These are phyloP conservation scores for Entomophthora muscae DNA, from an alignment of 371 early-diverging fungal species.

Conservation along the genomic window DNA sequence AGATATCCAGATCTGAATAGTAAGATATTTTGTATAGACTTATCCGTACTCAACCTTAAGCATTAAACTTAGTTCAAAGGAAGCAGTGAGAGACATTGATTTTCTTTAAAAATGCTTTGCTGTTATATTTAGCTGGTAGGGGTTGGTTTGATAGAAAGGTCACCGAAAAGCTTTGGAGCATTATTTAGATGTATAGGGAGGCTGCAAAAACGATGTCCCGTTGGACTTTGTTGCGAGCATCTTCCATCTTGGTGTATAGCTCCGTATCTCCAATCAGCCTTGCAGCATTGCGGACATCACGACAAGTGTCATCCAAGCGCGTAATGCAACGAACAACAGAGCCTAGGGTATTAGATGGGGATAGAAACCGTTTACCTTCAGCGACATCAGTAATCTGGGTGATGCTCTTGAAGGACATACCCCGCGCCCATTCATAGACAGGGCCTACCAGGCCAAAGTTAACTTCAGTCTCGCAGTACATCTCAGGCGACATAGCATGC, in stretches of 20 bases:
- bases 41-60: no score
- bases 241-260: slow-evolving; percentile 89
- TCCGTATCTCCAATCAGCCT: slow-evolving; percentile 86
- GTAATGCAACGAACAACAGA: slow-evolving; percentile 95
- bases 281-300: slow-evolving; percentile 88
- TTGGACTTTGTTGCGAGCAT: slow-evolving; percentile 78
- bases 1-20: no score
- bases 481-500: slow-evolving; percentile 20
- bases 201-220: slow-evolving; percentile 99
- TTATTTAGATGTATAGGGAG: slow-evolving; percentile 32
- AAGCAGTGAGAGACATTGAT: no score
- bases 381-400: slow-evolving; percentile 86
- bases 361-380: slow-evolving; percentile 41
- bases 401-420: slow-evolving; percentile 85
- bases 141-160: no score
- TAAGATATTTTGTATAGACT: no score
- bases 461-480: slow-evolving; percentile 28
- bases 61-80: no score
- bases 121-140: no score
- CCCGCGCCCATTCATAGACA: slow-evolving; percentile 96
- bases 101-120: no score
- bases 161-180: no score
- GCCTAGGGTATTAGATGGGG: slow-evolving; percentile 22
- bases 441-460: slow-evolving; percentile 88
- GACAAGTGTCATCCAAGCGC: slow-evolving; percentile 91